Conservation (phyloP, 2,329 filamentous ascomycete species). For the Pseudogymnoascus verrucosus region DNA sequence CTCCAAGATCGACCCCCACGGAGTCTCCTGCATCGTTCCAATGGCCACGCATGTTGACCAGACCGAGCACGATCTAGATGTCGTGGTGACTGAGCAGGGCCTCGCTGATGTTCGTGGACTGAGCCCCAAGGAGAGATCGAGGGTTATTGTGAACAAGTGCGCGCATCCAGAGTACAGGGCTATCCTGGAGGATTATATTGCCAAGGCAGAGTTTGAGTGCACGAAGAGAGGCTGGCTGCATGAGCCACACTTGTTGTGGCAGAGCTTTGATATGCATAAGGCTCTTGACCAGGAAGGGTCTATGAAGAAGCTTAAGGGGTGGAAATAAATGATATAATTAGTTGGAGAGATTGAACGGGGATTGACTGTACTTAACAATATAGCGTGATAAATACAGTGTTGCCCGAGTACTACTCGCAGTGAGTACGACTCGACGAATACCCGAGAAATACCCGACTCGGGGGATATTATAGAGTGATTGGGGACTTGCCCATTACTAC, state of each 20-base stretch:
- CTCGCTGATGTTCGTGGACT: conserved; percentile 80
- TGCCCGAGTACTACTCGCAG: no score
- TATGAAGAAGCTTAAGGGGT: conserved; percentile 70
- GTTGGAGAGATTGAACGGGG: neutral
- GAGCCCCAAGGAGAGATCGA: conserved; percentile 68
- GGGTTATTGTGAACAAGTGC: conserved; percentile 81
- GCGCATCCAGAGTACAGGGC: conserved; percentile 78
- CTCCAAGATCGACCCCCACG: conserved; percentile 72
- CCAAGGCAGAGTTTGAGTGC: conserved; percentile 80
- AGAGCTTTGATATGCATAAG: conserved; percentile 84
- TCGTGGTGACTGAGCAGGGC: conserved; percentile 70
- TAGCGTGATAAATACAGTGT: neutral
- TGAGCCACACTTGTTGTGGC: conserved; percentile 80
- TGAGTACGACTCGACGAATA: no score
- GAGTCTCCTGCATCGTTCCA: conserved; percentile 81
- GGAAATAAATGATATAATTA: conserved; percentile 30
- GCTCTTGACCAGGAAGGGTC: conserved; percentile 74
- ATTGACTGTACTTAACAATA: neutral
- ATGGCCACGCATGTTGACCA: conserved; percentile 87
- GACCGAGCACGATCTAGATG: conserved; percentile 85
- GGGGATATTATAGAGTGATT: no score
- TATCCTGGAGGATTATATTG: conserved; percentile 74
- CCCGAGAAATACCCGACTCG: no score
- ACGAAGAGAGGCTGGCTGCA: conserved; percentile 81
- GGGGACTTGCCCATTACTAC: no score